Evolutionary conservation across 768 basidiomycete species (phyloP).

Genomic region (Cystofilobasidium capitatum): DNA sequence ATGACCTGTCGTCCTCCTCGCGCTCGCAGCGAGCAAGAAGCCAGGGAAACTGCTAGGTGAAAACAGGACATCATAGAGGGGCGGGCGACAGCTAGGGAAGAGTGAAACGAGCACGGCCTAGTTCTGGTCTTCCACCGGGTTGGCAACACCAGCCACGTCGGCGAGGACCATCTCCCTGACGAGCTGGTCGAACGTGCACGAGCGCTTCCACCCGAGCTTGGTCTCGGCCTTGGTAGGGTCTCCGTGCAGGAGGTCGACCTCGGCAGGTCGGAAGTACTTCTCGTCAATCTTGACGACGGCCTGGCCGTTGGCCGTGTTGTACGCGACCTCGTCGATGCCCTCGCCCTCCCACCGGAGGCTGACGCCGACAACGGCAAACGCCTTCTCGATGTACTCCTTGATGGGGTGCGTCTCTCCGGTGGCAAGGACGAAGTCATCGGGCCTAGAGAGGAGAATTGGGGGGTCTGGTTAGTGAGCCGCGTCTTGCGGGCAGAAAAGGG

Average conservation of each 20-base stretch:
- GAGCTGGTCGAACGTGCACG: constrained; percentile 69
- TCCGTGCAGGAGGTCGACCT: constrained; percentile 60
- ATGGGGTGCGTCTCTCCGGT: constrained; percentile 94
- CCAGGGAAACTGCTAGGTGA: too few species aligned
- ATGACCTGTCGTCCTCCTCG: too few species aligned
- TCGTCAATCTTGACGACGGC: constrained; percentile 71
- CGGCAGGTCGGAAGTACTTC: constrained; percentile 82
- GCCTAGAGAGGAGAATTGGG: constrained; percentile 36
- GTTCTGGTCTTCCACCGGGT: constrained; percentile 21
- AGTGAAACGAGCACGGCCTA: too few species aligned
- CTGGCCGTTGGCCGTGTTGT: constrained; percentile 56
- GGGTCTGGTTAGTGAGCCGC: neutral
- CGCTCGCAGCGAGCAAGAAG: too few species aligned
- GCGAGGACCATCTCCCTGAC: constrained; percentile 82
- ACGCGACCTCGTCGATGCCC: constrained; percentile 41
- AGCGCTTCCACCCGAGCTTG: constrained; percentile 79
- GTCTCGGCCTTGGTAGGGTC: constrained; percentile 76
- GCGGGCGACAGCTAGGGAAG: too few species aligned
- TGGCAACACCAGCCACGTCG: constrained; percentile 1
- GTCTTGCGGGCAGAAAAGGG: too few species aligned
- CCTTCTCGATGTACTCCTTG: constrained; percentile 80
- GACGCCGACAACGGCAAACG: constrained; percentile 62
- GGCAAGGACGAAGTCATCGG: constrained; percentile 88
- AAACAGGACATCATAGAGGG: too few species aligned
- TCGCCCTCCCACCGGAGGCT: constrained; percentile 44